These are phyloP conservation scores for Nicotiana obtusifolia DNA, from an alignment of 257 asterid species.

Conservation along the genomic window DNA sequence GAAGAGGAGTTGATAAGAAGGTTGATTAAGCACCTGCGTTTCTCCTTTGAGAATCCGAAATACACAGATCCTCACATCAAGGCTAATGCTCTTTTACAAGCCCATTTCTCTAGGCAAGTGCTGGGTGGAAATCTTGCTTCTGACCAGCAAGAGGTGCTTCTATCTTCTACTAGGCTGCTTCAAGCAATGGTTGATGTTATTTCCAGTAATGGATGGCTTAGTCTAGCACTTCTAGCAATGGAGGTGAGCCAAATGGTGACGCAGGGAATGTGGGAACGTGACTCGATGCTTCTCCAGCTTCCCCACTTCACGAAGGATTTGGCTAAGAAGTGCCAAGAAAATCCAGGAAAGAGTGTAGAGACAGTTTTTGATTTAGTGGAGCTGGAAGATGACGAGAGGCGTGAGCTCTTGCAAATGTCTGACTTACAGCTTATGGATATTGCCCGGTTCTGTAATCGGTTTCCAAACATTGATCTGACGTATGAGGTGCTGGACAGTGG, in stretches of 20 bases:
- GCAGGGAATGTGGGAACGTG: slow-evolving; percentile 44
- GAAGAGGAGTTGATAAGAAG: slow-evolving; percentile 37
- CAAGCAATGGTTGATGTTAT: slow-evolving; percentile 45
- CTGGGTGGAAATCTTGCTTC: slow-evolving; percentile 30
- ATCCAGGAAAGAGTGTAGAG: slow-evolving; percentile 34
- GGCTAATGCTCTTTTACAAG: slow-evolving; percentile 40
- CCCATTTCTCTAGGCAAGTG: slow-evolving; percentile 34
- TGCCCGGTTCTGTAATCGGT: slow-evolving; percentile 35
- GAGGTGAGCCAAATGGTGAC: slow-evolving; percentile 43
- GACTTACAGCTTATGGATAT: slow-evolving; percentile 33
- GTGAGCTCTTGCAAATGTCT: slow-evolving; percentile 33
- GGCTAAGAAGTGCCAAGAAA: slow-evolving; percentile 35
- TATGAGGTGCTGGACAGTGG: slow-evolving; percentile 27
- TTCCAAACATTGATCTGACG: slow-evolving; percentile 33
- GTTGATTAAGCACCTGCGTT: slow-evolving; percentile 36
- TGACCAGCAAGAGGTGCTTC: slow-evolving; percentile 33
- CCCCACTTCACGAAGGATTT: slow-evolving; percentile 41
- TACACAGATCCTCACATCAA: slow-evolving; percentile 34
- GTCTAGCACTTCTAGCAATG: slow-evolving; percentile 34
- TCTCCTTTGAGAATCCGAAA: slow-evolving; percentile 29
- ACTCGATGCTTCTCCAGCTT: slow-evolving; percentile 35
- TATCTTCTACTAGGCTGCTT: slow-evolving; percentile 30
- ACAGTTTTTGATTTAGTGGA: slow-evolving; percentile 35
- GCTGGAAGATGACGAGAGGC: slow-evolving; percentile 39
- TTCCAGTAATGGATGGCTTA: slow-evolving; percentile 40